Percentiles rank a stretch among this genome's conserved stretches.
Conservation (phyloP, 1,284 basidiomycete genomes). For the Boletus semigastroideus region DNA sequence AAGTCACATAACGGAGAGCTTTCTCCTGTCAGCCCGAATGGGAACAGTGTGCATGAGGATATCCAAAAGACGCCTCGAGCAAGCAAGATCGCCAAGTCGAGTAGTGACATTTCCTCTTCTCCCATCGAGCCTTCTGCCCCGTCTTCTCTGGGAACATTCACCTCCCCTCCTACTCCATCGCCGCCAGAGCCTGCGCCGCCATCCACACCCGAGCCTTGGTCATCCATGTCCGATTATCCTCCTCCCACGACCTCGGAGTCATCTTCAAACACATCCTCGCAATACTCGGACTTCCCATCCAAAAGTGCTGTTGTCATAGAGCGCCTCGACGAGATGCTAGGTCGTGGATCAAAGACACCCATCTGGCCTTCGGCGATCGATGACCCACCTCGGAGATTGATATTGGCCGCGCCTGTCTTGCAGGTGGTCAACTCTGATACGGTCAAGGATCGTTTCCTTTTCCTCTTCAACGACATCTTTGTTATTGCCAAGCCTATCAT, state of each 20-base stretch:
- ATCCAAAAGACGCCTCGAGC: slow-evolving; percentile 31
- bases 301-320: slow-evolving; percentile 55
- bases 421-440: slow-evolving; percentile 94
- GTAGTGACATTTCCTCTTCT: slow-evolving; percentile 24
- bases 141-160: slow-evolving; percentile 22
- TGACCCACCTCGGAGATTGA: slow-evolving; percentile 83
- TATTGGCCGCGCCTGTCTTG: slow-evolving; percentile 83
- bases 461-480: slow-evolving; percentile 93
- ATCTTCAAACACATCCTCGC: slow-evolving; percentile 47
- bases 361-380: slow-evolving; percentile 69
- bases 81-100: slow-evolving; percentile 33
- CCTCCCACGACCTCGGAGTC: slow-evolving; percentile 47
- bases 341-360: slow-evolving; percentile 58
- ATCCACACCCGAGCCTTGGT: slow-evolving; percentile 67
- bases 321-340: slow-evolving; percentile 65
- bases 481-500: slow-evolving; percentile 79
- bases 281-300: slow-evolving; percentile 38
- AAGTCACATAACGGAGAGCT: slow-evolving; percentile 24
- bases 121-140: slow-evolving; percentile 22
- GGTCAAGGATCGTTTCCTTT: slow-evolving; percentile 94
- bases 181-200: slow-evolving; percentile 60
- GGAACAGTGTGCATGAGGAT: slow-evolving; percentile 25
- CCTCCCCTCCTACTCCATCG: slow-evolving; percentile 43
- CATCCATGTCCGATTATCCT: slow-evolving; percentile 37
- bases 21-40: slow-evolving; percentile 28